Evolutionary conservation across 129 eudicot species (phyloP).

Genomic region (Apium graveolens): DNA sequence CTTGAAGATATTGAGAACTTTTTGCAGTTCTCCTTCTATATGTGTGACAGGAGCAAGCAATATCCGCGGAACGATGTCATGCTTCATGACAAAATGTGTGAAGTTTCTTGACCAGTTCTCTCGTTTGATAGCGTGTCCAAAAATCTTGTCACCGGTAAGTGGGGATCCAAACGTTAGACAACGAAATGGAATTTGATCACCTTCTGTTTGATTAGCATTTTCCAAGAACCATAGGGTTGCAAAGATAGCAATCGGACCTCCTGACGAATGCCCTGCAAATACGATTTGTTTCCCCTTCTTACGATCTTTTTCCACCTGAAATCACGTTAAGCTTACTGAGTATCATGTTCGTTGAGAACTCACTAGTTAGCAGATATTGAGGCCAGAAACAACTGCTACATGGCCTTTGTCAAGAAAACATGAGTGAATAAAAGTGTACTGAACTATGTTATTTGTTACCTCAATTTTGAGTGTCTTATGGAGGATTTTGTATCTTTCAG

Average conservation of each 20-base stretch:
- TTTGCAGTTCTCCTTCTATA: slow-evolving; percentile 22
- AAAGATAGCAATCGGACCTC: slow-evolving; percentile 38
- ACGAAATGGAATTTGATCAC: slow-evolving; percentile 4
- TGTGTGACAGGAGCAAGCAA: slow-evolving; percentile 38
- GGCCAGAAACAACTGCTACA: neutral
- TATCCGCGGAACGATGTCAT: slow-evolving; percentile 50
- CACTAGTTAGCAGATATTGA: neutral
- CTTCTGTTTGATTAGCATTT: slow-evolving; percentile 13
- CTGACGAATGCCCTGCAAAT: slow-evolving; percentile 53
- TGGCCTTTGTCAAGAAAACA: neutral
- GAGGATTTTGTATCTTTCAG: slow-evolving; percentile 23
- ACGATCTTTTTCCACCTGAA: slow-evolving; percentile 49
- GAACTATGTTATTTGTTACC: slow-evolving; percentile 17
- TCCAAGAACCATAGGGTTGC: slow-evolving; percentile 56
- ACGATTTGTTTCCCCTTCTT: slow-evolving; percentile 30
- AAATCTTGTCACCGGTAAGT: slow-evolving; percentile 28
- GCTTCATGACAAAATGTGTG: slow-evolving; percentile 36
- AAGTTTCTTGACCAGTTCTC: slow-evolving; percentile 41
- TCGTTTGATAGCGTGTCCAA: slow-evolving; percentile 38
- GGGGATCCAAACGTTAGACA: slow-evolving; percentile 55
- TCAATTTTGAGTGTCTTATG: slow-evolving; percentile 21
- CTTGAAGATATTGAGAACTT: slow-evolving; percentile 14
- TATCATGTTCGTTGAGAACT: neutral
- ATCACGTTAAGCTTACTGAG: neutral
- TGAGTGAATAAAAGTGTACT: neutral